Conservation (phyloP, 768 basidiomycete genomes). For the Russula vinacea region DNA sequence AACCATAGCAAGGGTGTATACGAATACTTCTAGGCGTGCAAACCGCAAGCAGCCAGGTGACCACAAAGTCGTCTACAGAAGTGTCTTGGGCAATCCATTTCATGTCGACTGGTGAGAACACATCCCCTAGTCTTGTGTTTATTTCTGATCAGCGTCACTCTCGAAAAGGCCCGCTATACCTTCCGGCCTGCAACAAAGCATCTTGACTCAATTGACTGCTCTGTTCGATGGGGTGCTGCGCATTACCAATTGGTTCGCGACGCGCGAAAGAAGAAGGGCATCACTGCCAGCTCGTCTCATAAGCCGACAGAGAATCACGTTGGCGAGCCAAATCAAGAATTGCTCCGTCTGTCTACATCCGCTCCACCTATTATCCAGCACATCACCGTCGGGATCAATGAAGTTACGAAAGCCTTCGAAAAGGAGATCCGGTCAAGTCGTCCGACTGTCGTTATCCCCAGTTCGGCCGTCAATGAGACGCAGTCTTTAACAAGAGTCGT, state of each 20-base stretch:
- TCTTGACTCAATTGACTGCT: conserved; percentile 51
- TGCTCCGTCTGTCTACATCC: conserved; percentile 5
- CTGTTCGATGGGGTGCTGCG: conserved; percentile 50
- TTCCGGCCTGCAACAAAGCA: conserved; percentile 56
- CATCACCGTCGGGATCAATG: conserved; percentile 69
- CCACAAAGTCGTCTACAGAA: conserved; percentile 63
- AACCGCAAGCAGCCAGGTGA: conserved; percentile 46
- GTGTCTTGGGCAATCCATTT: conserved; percentile 71
- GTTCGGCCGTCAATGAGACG: not conserved
- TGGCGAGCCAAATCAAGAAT: not conserved
- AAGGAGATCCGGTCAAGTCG: conserved; percentile 41
- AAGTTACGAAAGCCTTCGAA: conserved; percentile 74
- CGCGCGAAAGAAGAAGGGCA: conserved; percentile 19
- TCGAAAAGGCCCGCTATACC: conserved; percentile 59
- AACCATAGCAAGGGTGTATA: conserved; percentile 51
- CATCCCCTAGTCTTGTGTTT: conserved; percentile 14
- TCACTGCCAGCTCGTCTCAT: not conserved
- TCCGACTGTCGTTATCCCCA: conserved; percentile 4
- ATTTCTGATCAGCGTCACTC: conserved; percentile 19
- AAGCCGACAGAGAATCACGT: not conserved
- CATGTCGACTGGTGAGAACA: conserved; percentile 57
- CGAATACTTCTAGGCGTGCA: conserved; percentile 61
- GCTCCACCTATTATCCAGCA: conserved; percentile 47
- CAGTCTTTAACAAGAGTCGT: conserved; percentile 38
- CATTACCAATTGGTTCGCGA: conserved; percentile 37